Conservation (phyloP, 1,284 basidiomycete species). For the Amylostereum areolatum region DNA sequence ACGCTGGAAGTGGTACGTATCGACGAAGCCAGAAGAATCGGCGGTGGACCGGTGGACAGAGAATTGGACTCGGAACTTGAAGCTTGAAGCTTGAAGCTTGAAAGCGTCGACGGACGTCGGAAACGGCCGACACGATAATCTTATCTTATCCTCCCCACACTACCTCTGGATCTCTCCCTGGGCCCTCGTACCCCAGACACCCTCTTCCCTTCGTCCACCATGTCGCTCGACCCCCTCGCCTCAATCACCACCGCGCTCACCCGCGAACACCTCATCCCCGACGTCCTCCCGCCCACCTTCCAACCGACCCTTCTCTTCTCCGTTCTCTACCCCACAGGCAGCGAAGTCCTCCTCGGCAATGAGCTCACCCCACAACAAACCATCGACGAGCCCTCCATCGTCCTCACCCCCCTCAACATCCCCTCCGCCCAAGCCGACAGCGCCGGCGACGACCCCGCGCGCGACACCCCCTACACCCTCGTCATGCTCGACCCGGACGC, state of each 20-base stretch:
- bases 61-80: no score
- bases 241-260: slow-evolving; percentile 34
- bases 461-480: slow-evolving; percentile 49
- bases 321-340: slow-evolving; percentile 42
- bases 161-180: slow-evolving; percentile 10
- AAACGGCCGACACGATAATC: no score
- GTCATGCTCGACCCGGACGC: slow-evolving; percentile 69
- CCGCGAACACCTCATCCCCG: slow-evolving; percentile 45
- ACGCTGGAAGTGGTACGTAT: no score
- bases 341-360: slow-evolving; percentile 45
- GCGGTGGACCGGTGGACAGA: no score
- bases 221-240: slow-evolving; percentile 31
- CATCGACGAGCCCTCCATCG: slow-evolving; percentile 45
- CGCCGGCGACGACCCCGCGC: slow-evolving; percentile 11
- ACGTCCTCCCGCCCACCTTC: slow-evolving; percentile 46
- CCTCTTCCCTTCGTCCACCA: neutral
- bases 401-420: slow-evolving; percentile 40
- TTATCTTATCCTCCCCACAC: slow-evolving; percentile 6
- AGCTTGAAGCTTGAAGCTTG: no score
- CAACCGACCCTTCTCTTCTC: slow-evolving; percentile 48
- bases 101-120: no score
- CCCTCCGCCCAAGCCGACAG: slow-evolving; percentile 23
- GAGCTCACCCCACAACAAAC: slow-evolving; percentile 42
- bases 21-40: no score
- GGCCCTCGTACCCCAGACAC: slow-evolving; percentile 7